Evolutionary conservation across 2,329 filamentous ascomycete genomes (phyloP).

Genomic region (Alternaria panax): DNA sequence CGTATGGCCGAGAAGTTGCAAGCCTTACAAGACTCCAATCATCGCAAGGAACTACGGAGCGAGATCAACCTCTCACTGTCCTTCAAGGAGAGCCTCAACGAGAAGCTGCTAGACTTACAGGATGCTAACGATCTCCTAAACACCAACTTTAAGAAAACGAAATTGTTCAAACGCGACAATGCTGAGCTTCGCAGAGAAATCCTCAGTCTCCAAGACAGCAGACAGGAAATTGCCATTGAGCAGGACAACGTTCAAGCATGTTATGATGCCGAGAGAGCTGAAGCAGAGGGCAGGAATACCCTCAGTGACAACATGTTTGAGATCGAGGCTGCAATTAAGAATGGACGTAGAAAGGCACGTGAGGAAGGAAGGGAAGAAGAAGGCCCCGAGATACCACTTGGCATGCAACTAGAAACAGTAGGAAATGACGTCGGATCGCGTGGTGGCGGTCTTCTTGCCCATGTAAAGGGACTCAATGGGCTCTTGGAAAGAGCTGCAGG

Average conservation of each 20-base stretch:
- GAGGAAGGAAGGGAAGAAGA: conserved; percentile 42
- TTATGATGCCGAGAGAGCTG: conserved; percentile 37
- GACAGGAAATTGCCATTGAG: conserved; percentile 58
- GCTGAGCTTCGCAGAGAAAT: conserved; percentile 56
- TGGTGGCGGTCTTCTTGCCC: conserved; percentile 43
- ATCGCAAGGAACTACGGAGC: conserved; percentile 51
- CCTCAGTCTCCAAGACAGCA: conserved; percentile 56
- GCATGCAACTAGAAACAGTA: conserved; percentile 41
- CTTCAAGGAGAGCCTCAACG: conserved; percentile 58
- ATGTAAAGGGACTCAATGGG: conserved; percentile 44
- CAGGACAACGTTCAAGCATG: conserved; percentile 57
- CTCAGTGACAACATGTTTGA: conserved; percentile 45
- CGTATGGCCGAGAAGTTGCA: conserved; percentile 51
- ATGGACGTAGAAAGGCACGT: conserved; percentile 42
- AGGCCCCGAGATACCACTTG: conserved; percentile 42
- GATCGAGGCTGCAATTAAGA: conserved; percentile 48
- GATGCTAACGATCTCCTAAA: conserved; percentile 61
- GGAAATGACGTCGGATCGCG: conserved; percentile 37
- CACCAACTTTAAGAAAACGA: conserved; percentile 55
- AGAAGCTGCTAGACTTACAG: conserved; percentile 60
- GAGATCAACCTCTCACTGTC: conserved; percentile 58
- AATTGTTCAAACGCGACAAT: conserved; percentile 55
- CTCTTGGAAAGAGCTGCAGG: conserved; percentile 44
- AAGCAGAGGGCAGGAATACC: conserved; percentile 33
- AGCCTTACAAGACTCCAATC: conserved; percentile 50